Conservation (phyloP, 192 early-diverging fungal species). For the Coemansia umbellata region DNA sequence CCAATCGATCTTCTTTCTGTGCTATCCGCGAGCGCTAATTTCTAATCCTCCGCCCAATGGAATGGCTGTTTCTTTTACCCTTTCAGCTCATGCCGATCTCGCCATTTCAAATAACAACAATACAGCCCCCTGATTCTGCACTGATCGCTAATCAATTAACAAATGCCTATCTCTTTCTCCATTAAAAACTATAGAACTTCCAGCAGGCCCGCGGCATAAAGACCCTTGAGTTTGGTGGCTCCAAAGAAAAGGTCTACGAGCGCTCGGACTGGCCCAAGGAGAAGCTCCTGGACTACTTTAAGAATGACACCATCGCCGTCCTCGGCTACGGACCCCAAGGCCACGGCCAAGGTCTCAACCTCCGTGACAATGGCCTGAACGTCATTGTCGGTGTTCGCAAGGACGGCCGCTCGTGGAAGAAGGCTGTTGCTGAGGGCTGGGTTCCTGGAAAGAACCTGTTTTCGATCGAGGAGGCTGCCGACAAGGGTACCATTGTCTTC, state of each 20-base stretch:
- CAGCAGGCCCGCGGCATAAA: constrained; percentile 77
- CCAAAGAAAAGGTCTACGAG: constrained; percentile 90
- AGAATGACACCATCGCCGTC: constrained; percentile 87
- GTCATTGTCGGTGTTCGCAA: constrained; percentile 92
- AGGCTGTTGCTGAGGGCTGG: constrained; percentile 93
- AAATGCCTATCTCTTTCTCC: background rate
- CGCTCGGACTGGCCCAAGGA: constrained; percentile 89
- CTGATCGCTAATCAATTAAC: background rate
- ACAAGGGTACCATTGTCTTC: constrained; percentile 89
- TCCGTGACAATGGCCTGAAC: constrained; percentile 94
- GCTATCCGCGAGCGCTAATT: no score
- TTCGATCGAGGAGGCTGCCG: constrained; percentile 82
- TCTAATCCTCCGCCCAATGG: no score
- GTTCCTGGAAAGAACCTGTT: constrained; percentile 94
- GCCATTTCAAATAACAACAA: no score
- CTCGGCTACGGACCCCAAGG: constrained; percentile 96
- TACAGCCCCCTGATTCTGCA: no score
- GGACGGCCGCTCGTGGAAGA: constrained; percentile 83
- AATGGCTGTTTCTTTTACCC: no score
- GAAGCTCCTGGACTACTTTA: constrained; percentile 87
- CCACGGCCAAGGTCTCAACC: constrained; percentile 89
- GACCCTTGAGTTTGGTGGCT: constrained; percentile 93
- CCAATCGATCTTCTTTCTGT: no score
- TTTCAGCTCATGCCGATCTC: background rate
- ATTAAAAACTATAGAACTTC: constrained; percentile 27